Evolutionary conservation across 495 filamentous ascomycete species (phyloP), one percentile per base, ranked within the genome.

Genomic region (Aspergillus haitiensis): DNA sequence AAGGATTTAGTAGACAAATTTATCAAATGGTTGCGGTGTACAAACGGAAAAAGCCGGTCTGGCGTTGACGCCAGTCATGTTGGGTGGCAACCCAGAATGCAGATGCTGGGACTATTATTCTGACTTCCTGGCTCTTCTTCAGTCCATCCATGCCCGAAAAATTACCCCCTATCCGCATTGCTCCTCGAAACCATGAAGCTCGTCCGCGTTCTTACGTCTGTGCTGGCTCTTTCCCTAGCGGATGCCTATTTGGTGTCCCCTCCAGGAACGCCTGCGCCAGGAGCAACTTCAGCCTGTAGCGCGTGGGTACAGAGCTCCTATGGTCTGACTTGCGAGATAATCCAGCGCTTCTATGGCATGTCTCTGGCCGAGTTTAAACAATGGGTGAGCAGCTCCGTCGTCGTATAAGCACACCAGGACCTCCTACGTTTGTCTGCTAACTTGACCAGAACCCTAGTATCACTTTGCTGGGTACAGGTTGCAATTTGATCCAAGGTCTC

Each of bases 221-320:
- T 18, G 5, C 31, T 52, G 7, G 8, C 31, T 5, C 10, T 35
- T 7, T 52, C 12, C 48, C 48, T 52, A 2, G 48, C 48, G 18
- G 48, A n/a, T 12, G 48, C 48, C 18, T 52, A 52, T 18, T 32
- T 52, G 18, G 48, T 52, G 18, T 11, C 27, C 7, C 48, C 48
- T 1, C 31, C 48, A 34, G 48, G 48, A 31, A 52, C 48, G 5
- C 18, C 48, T 34, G 48, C 48, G 7, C 48, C 48, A 11, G 31
- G 48, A 34, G 10, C 48, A 52, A 16, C 48, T 5, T 12, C 33
- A 5, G 12, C n/a, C 31, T 52, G 48, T 9, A 52, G 18, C 13
- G 18, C 12, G 27, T 52, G 48, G 48, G 31, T 52, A 10, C 31
- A 52, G 48, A 33, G 27, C 48, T 52, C 48, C 11, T 52, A 31